Base-by-base conservation (phyloP, 371 early-diverging fungal species). In the Nematocida sp. region DNA sequence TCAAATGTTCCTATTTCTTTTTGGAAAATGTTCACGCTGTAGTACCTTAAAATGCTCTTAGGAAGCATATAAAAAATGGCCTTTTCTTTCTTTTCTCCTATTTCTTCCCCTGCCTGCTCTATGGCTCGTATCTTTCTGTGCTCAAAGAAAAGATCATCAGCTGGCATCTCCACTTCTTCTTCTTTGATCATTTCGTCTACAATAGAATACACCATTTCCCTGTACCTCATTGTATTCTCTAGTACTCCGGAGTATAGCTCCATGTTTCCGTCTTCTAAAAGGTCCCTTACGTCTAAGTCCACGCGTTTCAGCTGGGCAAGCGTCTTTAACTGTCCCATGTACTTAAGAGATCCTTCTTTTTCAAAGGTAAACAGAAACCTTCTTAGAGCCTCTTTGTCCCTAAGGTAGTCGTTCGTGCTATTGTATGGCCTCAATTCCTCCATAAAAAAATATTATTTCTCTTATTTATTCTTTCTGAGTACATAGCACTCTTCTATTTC, bases 1-100 rank as follows among this genome's bases (percentile, higher is more conserved):
- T 96, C 90, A 47, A 95, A 65, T n/a, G 33, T 9, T 39, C 38
- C 20, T 13, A n/a, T 16, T 50, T 61, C 59, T 28, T 25, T 60
- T n/a, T 42, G 11, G 65, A 23, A 57, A 30, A 51, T 66, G 63
- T 59, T 64, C 40, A 50, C 79, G 28, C 39, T 56, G 63, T 84
- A 84, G 49, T 79, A 80, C 54, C 83, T 61, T 1, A 84, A 48
- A 42, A 84, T 55, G 65, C 48, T 60, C 11, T 69, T 47, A 16
- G 82, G 77, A 38, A 84, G 77, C 0, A 80, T 65, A 0, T 81
- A 81, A 45, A 66, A 64, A 20, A 80, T 57, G 2, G 63, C 57
- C 55, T 78, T 78, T 28, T 77, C 79, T 7, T 82, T 82, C 13
- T 23, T n/a, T n/a, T n/a, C n/a, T n/a, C n/a, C n/a, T n/a, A n/a